Evolutionary conservation across 768 basidiomycete species (phyloP).

Genomic region (Boletus tylopilopsis): DNA sequence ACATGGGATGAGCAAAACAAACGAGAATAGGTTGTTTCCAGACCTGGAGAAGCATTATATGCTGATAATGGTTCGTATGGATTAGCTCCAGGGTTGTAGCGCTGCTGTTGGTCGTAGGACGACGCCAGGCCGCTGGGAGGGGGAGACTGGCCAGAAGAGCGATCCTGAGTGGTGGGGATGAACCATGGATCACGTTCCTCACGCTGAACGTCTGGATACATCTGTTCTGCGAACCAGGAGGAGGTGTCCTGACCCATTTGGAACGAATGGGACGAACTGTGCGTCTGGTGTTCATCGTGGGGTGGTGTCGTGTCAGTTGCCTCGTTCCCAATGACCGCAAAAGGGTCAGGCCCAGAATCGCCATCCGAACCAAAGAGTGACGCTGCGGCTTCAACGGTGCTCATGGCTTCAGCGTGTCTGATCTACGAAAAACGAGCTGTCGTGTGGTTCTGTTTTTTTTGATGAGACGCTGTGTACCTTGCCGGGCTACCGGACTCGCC

Average conservation of each 20-base stretch:
- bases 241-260: slow-evolving; percentile 35
- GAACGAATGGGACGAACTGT: slow-evolving; percentile 21
- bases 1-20: slow-evolving; percentile 5
- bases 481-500: slow-evolving; percentile 1
- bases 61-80: slow-evolving; percentile 21
- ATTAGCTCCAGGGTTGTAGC: slow-evolving; percentile 29
- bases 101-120: slow-evolving; percentile 29
- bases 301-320: slow-evolving; percentile 29
- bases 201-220: slow-evolving; percentile 25
- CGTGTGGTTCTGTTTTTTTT: slow-evolving; percentile 14
- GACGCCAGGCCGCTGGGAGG: slow-evolving; percentile 9
- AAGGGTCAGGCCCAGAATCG: slow-evolving; percentile 59
- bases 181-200: slow-evolving; percentile 28
- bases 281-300: slow-evolving; percentile 21
- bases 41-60: slow-evolving; percentile 23
- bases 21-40: slow-evolving; percentile 5
- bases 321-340: slow-evolving; percentile 53
- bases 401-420: slow-evolving; percentile 46
- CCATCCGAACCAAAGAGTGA: slow-evolving; percentile 68
- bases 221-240: slow-evolving; percentile 37
- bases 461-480: background rate
- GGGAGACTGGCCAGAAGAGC: slow-evolving; percentile 13
- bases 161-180: slow-evolving; percentile 19
- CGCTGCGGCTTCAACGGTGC: slow-evolving; percentile 71
- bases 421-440: slow-evolving; percentile 8